Conservation (phyloP, 257 asterid species). For the Fraxinus excelsior region DNA sequence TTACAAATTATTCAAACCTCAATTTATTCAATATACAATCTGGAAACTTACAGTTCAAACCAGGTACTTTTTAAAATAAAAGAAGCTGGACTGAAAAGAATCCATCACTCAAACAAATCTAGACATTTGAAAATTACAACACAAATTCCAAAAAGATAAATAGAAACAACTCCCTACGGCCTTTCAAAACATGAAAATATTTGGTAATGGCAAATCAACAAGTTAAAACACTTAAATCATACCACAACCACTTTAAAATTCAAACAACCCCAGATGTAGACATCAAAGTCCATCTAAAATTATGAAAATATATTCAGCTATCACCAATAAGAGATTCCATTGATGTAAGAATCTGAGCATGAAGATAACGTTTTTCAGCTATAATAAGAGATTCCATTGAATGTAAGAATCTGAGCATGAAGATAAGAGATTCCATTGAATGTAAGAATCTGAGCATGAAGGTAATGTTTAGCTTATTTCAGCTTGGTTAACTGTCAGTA, state of each 20-base stretch:
- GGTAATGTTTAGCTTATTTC: background rate
- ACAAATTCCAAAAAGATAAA: background rate
- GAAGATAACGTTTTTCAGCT: background rate
- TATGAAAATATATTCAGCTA: background rate
- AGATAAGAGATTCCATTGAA: background rate
- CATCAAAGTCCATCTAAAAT: background rate
- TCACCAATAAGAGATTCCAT: background rate
- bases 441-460: background rate
- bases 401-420: background rate
- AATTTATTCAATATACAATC: background rate
- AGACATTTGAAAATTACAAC: background rate
- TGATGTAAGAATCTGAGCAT: background rate
- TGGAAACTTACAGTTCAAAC: background rate
- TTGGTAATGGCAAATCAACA: background rate
- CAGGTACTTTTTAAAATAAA: background rate
- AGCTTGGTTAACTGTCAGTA: background rate
- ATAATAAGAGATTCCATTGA: background rate
- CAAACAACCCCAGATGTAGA: background rate
- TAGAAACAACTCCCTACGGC: background rate
- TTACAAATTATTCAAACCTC: background rate
- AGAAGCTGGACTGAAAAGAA: no score
- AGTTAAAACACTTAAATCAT: background rate
- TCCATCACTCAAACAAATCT: background rate
- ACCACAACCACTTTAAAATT: background rate
- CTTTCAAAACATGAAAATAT: background rate